Percentiles rank a stretch among this genome's conserved stretches.
Evolutionary conservation across 305 asterid species (phyloP).

Genomic region (Solanum aculeatissimum): DNA sequence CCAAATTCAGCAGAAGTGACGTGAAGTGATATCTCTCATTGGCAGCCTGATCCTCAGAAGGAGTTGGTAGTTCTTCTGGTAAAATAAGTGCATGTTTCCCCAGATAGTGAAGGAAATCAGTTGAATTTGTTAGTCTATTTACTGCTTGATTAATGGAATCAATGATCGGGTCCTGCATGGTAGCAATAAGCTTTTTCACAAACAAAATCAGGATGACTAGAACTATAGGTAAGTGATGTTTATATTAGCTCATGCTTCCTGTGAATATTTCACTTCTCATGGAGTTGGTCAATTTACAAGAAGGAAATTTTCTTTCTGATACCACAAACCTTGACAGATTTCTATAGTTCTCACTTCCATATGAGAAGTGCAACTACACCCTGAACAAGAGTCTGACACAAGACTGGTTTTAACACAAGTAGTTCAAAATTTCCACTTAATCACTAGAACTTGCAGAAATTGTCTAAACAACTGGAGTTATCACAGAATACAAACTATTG

Average conservation of each 20-base stretch:
- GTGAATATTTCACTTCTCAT: not conserved
- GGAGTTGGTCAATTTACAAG: not conserved
- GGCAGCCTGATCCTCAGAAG: conserved; percentile 28
- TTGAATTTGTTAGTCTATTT: conserved; percentile 47
- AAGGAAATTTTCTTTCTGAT: not conserved
- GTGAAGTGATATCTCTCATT: conserved; percentile 42
- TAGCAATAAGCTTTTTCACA: not conserved
- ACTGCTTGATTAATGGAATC: conserved; percentile 46
- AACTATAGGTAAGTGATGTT: not conserved
- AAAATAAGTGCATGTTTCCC: conserved; percentile 61
- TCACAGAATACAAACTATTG: not conserved
- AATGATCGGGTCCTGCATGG: conserved; percentile 51
- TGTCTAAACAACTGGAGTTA: not conserved
- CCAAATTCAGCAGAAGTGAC: conserved; percentile 65
- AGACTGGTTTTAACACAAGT: not conserved
- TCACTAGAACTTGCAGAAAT: not conserved
- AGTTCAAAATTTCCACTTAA: not conserved
- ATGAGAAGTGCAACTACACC: not conserved
- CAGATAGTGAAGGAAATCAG: conserved; percentile 52
- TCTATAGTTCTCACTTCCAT: not conserved
- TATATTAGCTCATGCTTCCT: not conserved
- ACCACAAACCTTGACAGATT: not conserved
- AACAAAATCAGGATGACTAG: not conserved
- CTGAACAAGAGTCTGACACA: not conserved
- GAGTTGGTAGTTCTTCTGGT: conserved; percentile 42